These are phyloP conservation scores for Salix dunnii DNA, from an alignment of 345 rosid genomes.

Conservation along the genomic window DNA sequence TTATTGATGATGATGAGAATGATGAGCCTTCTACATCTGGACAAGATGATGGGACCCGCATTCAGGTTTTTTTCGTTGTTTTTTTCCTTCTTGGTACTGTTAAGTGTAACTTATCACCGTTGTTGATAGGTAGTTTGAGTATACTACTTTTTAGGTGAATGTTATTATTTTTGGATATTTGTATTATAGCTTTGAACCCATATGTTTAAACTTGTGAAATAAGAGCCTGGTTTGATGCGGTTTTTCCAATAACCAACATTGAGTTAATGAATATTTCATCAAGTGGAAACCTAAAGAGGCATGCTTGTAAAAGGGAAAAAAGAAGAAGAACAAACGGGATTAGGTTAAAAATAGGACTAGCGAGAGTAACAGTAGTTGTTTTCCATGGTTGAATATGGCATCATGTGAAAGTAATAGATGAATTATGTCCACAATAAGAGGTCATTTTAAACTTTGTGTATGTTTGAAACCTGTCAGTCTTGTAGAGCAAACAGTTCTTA, in stretches of 20 bases:
- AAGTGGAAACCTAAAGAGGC: background rate
- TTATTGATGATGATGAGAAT: slow-evolving; percentile 44
- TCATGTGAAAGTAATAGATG: background rate
- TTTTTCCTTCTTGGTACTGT: background rate
- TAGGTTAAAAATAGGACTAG: background rate
- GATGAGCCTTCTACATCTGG: slow-evolving; percentile 48
- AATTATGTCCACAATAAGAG: background rate
- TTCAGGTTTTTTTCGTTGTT: slow-evolving; percentile 40
- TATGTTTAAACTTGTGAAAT: background rate
- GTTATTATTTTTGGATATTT: background rate
- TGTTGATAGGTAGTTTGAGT: background rate
- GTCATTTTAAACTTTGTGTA: background rate
- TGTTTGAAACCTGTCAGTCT: background rate
- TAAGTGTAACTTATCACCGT: background rate
- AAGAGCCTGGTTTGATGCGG: background rate
- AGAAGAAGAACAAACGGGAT: background rate
- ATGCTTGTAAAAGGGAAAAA: background rate
- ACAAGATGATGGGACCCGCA: slow-evolving; percentile 50
- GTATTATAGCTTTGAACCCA: background rate
- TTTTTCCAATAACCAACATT: background rate
- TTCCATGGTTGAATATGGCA: background rate
- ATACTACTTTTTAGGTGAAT: background rate
- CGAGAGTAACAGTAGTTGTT: background rate
- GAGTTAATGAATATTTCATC: background rate
- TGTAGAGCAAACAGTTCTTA: slow-evolving; percentile 9